Evolutionary conservation across 1,139 yeast species (phyloP), one percentile per base, ranked within the genome.

Genomic region (Kodamaea suecica): DNA sequence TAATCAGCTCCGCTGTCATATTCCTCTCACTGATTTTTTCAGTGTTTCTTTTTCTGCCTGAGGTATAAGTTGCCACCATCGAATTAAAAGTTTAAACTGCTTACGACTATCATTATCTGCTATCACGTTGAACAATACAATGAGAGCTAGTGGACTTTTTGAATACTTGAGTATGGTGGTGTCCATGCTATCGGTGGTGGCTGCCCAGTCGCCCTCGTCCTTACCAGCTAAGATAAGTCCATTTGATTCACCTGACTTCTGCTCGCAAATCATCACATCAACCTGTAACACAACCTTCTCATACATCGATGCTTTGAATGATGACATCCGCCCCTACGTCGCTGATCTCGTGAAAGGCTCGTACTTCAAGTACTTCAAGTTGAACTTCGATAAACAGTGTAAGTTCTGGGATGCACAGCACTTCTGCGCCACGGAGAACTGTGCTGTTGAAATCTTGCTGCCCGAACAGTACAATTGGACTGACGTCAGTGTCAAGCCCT

Each of bases 341-440:
- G 55, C 71, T 16, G 61, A 72, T 9, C 59, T 88, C 33, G 84
- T 82, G n/a, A 56, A 64, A 36, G 78, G 79, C 13, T 83, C 84
- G 44, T 86, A 82, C 59, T 92, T 94, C 75, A 75, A 82, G 44
- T 86, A 85, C 57, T 92, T 86, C 67, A 84, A 87, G 59, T 75
- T 94, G 40, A 86, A 94, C 54, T 68, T 94, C 33, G 92, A 81
- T 54, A 83, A 84, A 47, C 79, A 80, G 55, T 94, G 99, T 58
- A 90, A 95, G 26, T 87, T 88, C 56, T 84, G 94, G 84, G 77
- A 80, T 39, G 84, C 81, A 47, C 85, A 78, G 48, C 83, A 75
- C 73, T 80, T 88, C 56, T 94, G 99, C 58, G 90, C 95, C 47
- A 88, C 94, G 52, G 76, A 88, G 45, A 86, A 90, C 35, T 94